A percentile compares a stretch with the other conserved stretches of the same genome.
Conservation (phyloP, 2,329 filamentous ascomycete species). For the Microsporum canis region DNA sequence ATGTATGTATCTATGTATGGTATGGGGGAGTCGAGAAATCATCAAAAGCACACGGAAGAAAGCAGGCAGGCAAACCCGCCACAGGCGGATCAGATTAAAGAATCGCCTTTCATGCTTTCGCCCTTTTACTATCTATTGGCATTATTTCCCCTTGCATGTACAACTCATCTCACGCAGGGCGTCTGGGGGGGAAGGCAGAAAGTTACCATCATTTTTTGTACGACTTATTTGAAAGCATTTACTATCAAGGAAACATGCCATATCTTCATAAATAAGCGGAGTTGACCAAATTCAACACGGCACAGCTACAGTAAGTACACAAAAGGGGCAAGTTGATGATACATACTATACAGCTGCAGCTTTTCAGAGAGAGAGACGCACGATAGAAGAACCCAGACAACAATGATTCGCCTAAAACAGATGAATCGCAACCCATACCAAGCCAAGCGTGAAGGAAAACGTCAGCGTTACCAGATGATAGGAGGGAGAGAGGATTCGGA, state of each 20-base stretch:
- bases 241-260: not conserved
- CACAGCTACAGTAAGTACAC: not conserved
- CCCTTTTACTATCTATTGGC: not conserved
- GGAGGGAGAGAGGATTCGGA: not conserved
- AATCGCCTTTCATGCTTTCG: not conserved
- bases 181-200: not conserved
- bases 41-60: not conserved
- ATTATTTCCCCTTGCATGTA: not conserved
- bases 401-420: not conserved
- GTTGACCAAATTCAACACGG: not conserved
- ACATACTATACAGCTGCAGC: not conserved
- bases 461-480: not conserved
- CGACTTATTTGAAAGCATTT: not conserved
- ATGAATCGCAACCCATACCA: not conserved
- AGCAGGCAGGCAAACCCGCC: not conserved
- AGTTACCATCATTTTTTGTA: not conserved
- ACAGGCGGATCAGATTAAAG: not conserved
- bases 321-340: not conserved
- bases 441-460: not conserved
- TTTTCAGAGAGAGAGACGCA: not conserved
- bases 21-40: not conserved
- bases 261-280: not conserved
- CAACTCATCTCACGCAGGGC: not conserved
- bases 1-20: constrained; percentile 2
- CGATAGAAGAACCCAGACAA: not conserved